A percentile compares a stretch with the other conserved stretches of the same genome.
Conservation (phyloP, 257 asterid species). For the Lycium ferocissimum region DNA sequence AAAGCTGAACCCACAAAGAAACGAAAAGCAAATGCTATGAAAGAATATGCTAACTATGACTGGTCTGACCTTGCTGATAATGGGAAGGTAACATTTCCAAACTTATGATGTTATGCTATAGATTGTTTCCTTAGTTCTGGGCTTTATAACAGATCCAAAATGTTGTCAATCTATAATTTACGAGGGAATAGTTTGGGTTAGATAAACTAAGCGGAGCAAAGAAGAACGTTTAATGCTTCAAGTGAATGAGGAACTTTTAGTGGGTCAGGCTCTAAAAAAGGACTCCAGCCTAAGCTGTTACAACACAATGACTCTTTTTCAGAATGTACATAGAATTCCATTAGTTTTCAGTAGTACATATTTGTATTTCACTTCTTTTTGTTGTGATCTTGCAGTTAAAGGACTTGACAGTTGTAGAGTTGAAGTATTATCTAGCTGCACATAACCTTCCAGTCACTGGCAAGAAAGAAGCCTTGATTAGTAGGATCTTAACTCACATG, state of each 20-base stretch:
- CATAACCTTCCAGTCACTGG: constrained; percentile 71
- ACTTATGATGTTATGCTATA: constrained; percentile 10
- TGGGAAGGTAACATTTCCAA: constrained; percentile 66
- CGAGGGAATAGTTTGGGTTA: not conserved
- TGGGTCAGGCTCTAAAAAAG: not conserved
- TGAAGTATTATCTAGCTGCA: constrained; percentile 70
- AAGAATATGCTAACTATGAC: constrained; percentile 64
- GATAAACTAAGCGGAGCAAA: not conserved
- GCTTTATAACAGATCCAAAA: not conserved
- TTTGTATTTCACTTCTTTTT: not conserved
- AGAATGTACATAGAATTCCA: not conserved
- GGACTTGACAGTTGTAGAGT: constrained; percentile 77
- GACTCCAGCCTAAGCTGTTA: not conserved
- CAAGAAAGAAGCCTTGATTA: constrained; percentile 73
- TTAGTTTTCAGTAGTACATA: not conserved
- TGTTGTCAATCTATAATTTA: not conserved
- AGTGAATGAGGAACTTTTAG: not conserved
- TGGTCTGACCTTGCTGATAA: constrained; percentile 92
- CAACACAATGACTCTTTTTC: not conserved
- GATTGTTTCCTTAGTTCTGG: not conserved
- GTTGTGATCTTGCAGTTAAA: constrained; percentile 65
- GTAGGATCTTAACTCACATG: constrained; percentile 87
- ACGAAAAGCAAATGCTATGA: constrained; percentile 72
- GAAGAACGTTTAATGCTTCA: not conserved
- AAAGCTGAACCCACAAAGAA: constrained; percentile 71